Conservation (phyloP, 2,329 filamentous ascomycete genomes). For the Cercospora sesami region DNA sequence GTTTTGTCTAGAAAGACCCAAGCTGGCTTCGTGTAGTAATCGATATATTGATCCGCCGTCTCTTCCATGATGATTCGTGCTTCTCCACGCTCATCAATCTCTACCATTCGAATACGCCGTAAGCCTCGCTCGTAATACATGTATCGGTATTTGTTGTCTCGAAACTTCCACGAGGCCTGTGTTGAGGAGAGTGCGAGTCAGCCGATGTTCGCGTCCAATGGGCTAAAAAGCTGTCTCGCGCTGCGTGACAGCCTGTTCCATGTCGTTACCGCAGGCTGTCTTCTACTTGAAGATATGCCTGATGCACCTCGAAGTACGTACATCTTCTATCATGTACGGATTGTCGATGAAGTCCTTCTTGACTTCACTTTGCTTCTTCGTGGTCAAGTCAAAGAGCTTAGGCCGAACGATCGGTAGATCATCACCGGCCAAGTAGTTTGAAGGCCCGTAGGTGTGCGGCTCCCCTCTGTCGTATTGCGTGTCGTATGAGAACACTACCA, state of each 20-base stretch:
- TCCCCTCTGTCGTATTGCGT: neutral
- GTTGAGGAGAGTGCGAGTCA: neutral
- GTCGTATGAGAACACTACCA: neutral
- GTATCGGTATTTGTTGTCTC: constrained; percentile 12
- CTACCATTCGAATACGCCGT: constrained; percentile 1
- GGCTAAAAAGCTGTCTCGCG: neutral
- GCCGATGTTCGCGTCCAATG: neutral
- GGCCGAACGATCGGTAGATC: neutral
- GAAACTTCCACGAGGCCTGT: constrained; percentile 1
- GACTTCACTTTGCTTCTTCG: constrained; percentile 11
- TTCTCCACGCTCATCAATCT: constrained; percentile 4
- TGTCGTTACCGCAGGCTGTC: neutral
- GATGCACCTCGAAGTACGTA: neutral
- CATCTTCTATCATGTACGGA: constrained; percentile 4
- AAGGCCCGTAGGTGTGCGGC: neutral
- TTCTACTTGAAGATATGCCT: neutral
- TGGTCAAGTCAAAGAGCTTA: constrained; percentile 13
- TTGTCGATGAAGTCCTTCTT: constrained; percentile 6
- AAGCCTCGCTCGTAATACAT: constrained; percentile 11
- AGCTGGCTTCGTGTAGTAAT: constrained; percentile 5
- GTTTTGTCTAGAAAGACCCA: constrained; percentile 12
- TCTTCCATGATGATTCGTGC: constrained; percentile 8
- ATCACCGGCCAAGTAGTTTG: constrained; percentile 2
- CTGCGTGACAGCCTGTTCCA: neutral
- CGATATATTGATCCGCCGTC: constrained; percentile 3